phyloP scores from a whole-genome alignment of 306 rosid genomes.

The Glycine latifolia region DNA sequence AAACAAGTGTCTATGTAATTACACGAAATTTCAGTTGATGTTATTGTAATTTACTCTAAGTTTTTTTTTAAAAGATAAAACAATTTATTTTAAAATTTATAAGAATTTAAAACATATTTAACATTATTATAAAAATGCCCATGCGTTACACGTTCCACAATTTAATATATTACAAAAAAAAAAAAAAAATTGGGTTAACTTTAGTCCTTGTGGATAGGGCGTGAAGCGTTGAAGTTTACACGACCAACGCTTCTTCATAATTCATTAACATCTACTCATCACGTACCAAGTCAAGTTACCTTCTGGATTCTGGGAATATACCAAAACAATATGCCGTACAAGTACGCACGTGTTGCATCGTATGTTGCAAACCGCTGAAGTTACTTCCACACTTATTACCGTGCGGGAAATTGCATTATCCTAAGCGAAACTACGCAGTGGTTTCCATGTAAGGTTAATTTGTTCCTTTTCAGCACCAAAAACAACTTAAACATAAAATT shows the following conservation, averaged over 20 bases:
- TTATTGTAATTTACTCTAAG: too few relatives aligned
- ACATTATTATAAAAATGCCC: neutral
- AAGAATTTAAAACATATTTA: neutral
- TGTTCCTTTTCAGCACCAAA: constrained; percentile 24
- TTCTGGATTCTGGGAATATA: neutral
- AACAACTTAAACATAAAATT: neutral
- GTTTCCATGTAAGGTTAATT: constrained; percentile 36
- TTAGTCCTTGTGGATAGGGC: neutral
- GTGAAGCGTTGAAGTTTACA: neutral
- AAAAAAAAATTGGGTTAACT: neutral
- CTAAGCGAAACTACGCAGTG: constrained; percentile 44
- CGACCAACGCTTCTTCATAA: neutral
- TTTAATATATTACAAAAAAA: neutral
- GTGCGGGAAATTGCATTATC: constrained; percentile 24
- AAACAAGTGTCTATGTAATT: too few relatives aligned
- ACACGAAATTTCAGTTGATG: too few relatives aligned
- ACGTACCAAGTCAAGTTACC: neutral
- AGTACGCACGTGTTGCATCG: neutral
- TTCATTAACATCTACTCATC: too few relatives aligned
- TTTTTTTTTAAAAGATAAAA: too few relatives aligned
- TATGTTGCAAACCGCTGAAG: neutral
- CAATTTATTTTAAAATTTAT: too few relatives aligned
- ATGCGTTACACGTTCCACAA: neutral
- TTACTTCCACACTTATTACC: constrained; percentile 18
- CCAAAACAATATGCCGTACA: neutral